Percentiles rank a stretch among this genome's conserved stretches.
Conservation (phyloP, 305 asterid species). For the Plantago coronopus region DNA sequence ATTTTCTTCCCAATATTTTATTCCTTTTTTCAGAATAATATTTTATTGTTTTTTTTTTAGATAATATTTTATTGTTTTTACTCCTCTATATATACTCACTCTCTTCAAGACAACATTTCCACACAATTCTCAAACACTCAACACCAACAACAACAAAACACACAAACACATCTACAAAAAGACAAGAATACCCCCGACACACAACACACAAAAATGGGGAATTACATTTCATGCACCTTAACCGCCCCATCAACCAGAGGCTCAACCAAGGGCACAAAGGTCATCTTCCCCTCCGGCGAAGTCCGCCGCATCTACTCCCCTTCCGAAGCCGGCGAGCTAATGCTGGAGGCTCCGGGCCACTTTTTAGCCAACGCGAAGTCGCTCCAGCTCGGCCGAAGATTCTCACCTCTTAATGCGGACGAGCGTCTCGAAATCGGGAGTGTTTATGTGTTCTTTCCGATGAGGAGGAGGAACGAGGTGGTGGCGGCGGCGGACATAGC, state of each 20-base stretch:
- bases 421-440: constrained; percentile 39
- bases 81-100: neutral
- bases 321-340: constrained; percentile 1
- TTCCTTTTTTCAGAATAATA: neutral
- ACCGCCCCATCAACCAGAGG: neutral
- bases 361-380: constrained; percentile 8
- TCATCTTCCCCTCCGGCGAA: constrained; percentile 7
- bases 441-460: constrained; percentile 37
- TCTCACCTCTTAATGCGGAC: constrained; percentile 31
- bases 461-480: constrained; percentile 35
- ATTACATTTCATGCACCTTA: neutral
- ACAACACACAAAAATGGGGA: neutral
- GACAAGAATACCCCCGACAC: neutral
- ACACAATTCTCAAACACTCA: constrained; percentile 1
- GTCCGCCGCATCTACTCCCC: neutral
- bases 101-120: neutral
- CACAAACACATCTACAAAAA: neutral
- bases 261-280: constrained; percentile 10
- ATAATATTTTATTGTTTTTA: neutral
- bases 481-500: constrained; percentile 32
- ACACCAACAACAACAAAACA: neutral
- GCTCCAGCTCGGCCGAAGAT: neutral
- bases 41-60: too few relatives aligned
- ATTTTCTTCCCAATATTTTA: neutral
- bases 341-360: constrained; percentile 6